Percentiles rank a stretch among this genome's conserved stretches.
phyloP scores from a whole-genome alignment of 768 basidiomycete genomes.

The Chiua virens region DNA sequence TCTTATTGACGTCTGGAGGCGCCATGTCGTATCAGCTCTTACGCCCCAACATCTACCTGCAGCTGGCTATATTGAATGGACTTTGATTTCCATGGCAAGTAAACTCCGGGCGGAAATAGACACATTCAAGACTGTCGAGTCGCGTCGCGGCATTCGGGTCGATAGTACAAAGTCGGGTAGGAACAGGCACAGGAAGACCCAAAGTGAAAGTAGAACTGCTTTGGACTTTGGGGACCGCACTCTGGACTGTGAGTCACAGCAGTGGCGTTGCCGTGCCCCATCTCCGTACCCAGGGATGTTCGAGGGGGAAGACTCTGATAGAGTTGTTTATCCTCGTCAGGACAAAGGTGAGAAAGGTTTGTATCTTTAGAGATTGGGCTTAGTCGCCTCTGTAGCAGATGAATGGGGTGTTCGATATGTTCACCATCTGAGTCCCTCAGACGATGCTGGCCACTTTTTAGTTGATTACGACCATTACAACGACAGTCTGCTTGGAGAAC shows the following conservation, averaged over 20 bases:
- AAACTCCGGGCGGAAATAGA: conserved; percentile 17
- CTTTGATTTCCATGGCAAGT: conserved; percentile 29
- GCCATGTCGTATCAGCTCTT: conserved; percentile 58
- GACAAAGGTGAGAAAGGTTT: conserved; percentile 17
- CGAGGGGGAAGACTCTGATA: conserved; percentile 20
- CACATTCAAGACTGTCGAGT: conserved; percentile 1
- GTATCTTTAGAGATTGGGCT: conserved; percentile 3
- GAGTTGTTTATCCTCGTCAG: conserved; percentile 30
- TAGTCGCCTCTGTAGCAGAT: conserved; percentile 19
- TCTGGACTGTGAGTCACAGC: conserved; percentile 20
- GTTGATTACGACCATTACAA: conserved; percentile 24
- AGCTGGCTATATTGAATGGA: conserved; percentile 36
- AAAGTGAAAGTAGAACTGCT: conserved; percentile 43
- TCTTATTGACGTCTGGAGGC: conserved; percentile 66
- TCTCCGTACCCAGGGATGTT: conserved; percentile 16
- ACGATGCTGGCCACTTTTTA: conserved; percentile 21
- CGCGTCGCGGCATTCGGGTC: not conserved
- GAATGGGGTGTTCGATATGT: conserved; percentile 30
- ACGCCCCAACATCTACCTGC: conserved; percentile 29
- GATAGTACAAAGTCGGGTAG: not conserved
- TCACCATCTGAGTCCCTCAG: conserved; percentile 1
- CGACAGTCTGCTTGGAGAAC: conserved; percentile 27
- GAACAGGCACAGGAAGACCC: conserved; percentile 49
- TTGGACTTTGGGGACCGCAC: conserved; percentile 34
- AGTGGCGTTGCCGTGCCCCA: conserved; percentile 26